phyloP scores from a whole-genome alignment of 257 asterid species.

The Scutellaria galericulata region DNA sequence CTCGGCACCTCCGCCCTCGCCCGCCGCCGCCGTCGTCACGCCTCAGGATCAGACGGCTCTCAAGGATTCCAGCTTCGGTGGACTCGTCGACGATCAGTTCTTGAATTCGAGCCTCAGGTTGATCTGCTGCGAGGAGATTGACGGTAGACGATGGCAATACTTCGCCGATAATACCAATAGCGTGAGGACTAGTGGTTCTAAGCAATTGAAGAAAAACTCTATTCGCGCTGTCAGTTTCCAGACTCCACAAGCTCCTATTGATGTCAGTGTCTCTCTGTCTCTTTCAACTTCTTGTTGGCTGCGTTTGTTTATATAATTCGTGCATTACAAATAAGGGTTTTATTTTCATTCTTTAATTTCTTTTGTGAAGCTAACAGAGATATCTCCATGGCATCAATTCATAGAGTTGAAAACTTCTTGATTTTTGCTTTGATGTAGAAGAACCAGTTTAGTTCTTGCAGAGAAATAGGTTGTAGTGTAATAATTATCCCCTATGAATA shows the following conservation, averaged over 20 bases:
- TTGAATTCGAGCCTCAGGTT: conserved; percentile 75
- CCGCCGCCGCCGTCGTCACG: conserved; percentile 22
- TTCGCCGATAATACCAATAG: conserved; percentile 55
- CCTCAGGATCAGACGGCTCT: conserved; percentile 40
- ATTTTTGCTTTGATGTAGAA: not conserved
- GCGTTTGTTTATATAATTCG: not conserved
- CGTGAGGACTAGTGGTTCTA: conserved; percentile 35
- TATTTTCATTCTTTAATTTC: not conserved
- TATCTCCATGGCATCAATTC: not conserved
- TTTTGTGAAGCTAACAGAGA: conserved; percentile 16
- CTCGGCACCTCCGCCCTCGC: conserved; percentile 65
- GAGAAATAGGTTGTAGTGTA: not conserved
- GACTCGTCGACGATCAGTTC: conserved; percentile 65
- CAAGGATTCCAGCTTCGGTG: conserved; percentile 57
- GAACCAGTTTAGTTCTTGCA: not conserved
- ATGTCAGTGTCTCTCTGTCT: conserved; percentile 49
- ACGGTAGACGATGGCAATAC: conserved; percentile 87
- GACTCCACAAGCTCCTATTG: conserved; percentile 70
- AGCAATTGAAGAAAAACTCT: conserved; percentile 63
- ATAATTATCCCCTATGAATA: not conserved
- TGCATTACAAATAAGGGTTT: not conserved
- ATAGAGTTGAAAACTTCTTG: not conserved
- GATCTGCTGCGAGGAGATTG: conserved; percentile 92
- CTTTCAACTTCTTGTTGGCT: not conserved
- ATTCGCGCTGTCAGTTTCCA: conserved; percentile 82